Conservation (phyloP, 2,329 filamentous ascomycete genomes). For the Aspergillus udagawae region DNA sequence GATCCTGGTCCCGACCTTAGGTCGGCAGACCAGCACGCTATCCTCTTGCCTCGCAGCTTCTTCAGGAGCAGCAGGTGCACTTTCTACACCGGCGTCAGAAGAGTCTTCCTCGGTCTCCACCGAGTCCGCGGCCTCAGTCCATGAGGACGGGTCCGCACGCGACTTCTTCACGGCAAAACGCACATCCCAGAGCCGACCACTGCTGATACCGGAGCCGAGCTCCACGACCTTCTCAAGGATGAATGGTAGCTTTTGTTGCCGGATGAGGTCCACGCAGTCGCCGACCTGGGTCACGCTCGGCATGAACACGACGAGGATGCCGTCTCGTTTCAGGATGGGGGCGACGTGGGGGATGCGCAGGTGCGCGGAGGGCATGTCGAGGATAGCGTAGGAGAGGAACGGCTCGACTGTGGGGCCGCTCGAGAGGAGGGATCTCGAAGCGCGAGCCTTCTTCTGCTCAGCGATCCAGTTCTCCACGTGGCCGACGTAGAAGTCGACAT, state of each 20-base stretch:
- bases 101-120: slow-evolving; percentile 10
- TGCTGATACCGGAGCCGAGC: slow-evolving; percentile 43
- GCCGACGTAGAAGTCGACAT: slow-evolving; percentile 71
- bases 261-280: slow-evolving; percentile 56
- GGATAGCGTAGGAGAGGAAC: slow-evolving; percentile 67
- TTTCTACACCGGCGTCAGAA: slow-evolving; percentile 11
- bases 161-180: slow-evolving; percentile 37
- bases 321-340: slow-evolving; percentile 59
- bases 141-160: slow-evolving; percentile 31
- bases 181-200: slow-evolving; percentile 47
- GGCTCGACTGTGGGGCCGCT: slow-evolving; percentile 39
- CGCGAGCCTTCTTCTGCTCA: slow-evolving; percentile 44
- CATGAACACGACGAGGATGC: slow-evolving; percentile 65
- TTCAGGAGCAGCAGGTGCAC: slow-evolving; percentile 4
- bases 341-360: slow-evolving; percentile 43
- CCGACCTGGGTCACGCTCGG: slow-evolving; percentile 76
- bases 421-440: slow-evolving; percentile 15
- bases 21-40: slow-evolving; percentile 49
- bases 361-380: slow-evolving; percentile 68
- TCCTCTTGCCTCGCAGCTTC: slow-evolving; percentile 24
- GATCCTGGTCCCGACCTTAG: slow-evolving; percentile 46
- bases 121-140: slow-evolving; percentile 17
- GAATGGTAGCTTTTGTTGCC: slow-evolving; percentile 53
- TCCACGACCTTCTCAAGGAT: slow-evolving; percentile 44
- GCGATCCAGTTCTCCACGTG: slow-evolving; percentile 62